Percentiles rank a stretch among this genome's conserved stretches.
These are phyloP conservation scores for Colletotrichum shisoi DNA, from an alignment of 2,329 filamentous ascomycete genomes.

Conservation along the genomic window DNA sequence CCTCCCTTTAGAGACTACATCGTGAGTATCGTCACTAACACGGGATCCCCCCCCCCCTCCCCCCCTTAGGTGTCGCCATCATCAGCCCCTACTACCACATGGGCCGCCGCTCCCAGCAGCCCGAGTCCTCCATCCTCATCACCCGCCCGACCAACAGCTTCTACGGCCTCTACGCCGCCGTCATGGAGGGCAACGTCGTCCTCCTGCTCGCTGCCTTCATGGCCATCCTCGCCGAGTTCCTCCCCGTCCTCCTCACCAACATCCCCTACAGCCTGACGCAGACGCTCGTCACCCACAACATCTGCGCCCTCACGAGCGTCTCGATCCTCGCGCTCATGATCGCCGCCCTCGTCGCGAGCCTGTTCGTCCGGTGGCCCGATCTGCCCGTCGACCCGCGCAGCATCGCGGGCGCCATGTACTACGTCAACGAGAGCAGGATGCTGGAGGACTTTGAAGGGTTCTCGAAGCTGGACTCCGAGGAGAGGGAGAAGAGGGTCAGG, in stretches of 20 bases:
- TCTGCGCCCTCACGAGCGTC: constrained; percentile 53
- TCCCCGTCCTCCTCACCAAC: constrained; percentile 60
- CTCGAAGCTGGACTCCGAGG: constrained; percentile 12
- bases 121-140: constrained; percentile 52
- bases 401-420: constrained; percentile 57
- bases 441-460: constrained; percentile 38
- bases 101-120: constrained; percentile 46
- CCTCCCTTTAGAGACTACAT: not conserved
- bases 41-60: no score
- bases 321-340: constrained; percentile 55
- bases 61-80: constrained; percentile 53
- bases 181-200: constrained; percentile 50
- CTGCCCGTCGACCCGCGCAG: constrained; percentile 59
- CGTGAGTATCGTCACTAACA: not conserved
- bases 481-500: constrained; percentile 28
- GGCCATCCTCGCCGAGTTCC: constrained; percentile 58
- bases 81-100: constrained; percentile 57
- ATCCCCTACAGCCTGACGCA: constrained; percentile 57
- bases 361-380: constrained; percentile 54
- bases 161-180: constrained; percentile 52
- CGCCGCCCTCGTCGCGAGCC: constrained; percentile 50
- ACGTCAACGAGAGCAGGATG: constrained; percentile 45
- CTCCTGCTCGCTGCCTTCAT: constrained; percentile 53
- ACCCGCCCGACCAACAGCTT: constrained; percentile 56
- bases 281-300: constrained; percentile 50